Evolutionary conservation across 805 yeast species (phyloP).

Genomic region (Kluyveromyces nonfermentans): DNA sequence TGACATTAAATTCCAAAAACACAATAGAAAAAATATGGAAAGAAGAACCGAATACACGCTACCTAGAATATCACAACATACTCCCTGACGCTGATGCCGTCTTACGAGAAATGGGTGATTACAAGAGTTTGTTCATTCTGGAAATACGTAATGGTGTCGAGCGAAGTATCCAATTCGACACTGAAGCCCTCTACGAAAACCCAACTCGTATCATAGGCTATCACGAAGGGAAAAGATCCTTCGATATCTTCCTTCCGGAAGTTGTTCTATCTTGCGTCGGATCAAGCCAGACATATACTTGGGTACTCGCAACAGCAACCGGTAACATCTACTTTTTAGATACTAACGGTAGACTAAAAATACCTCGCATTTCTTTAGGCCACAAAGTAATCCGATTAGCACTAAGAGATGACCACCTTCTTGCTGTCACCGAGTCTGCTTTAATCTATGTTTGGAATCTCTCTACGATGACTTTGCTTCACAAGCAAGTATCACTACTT

Average conservation of each 20-base stretch:
- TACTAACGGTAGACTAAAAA: conserved; percentile 26
- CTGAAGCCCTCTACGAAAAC: conserved; percentile 27
- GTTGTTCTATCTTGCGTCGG: conserved; percentile 34
- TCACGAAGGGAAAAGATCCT: conserved; percentile 24
- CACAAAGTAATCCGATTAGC: conserved; percentile 40
- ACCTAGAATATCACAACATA: conserved; percentile 20
- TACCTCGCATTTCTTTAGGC: conserved; percentile 37
- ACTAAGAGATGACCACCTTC: conserved; percentile 35
- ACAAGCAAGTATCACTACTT: conserved; percentile 20
- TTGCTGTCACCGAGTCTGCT: conserved; percentile 51
- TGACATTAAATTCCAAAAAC: conserved; percentile 22
- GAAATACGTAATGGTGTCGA: conserved; percentile 31
- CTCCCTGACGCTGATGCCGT: conserved; percentile 25
- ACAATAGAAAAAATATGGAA: conserved; percentile 22
- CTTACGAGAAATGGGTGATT: conserved; percentile 25
- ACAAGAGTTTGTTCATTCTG: conserved; percentile 21
- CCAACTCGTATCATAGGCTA: conserved; percentile 34
- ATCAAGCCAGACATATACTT: conserved; percentile 36
- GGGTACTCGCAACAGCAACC: conserved; percentile 36
- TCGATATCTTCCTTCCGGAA: conserved; percentile 37
- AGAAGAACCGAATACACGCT: conserved; percentile 24
- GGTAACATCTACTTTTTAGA: conserved; percentile 31
- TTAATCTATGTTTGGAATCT: conserved; percentile 34
- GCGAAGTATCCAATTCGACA: conserved; percentile 28
- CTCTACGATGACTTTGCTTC: conserved; percentile 9